A percentile compares a stretch with the other conserved stretches of the same genome.
phyloP scores from a whole-genome alignment of 148 eudicot genomes.

The Beta vulgaris region DNA sequence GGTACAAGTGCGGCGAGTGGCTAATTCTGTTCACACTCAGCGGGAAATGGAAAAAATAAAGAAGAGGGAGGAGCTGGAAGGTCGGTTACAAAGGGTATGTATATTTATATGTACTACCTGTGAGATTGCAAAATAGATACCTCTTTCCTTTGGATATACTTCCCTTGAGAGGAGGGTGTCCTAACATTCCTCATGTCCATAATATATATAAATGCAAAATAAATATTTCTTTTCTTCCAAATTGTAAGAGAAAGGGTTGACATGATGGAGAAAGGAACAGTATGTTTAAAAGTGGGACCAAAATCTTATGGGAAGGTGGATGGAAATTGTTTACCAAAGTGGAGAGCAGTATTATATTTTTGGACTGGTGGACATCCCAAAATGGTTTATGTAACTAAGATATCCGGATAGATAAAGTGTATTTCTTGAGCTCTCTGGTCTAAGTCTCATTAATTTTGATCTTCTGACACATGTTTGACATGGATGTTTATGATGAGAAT shows the following conservation, averaged over 20 bases:
- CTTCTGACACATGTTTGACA: background rate
- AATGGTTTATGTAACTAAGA: background rate
- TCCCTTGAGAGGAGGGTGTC: no score
- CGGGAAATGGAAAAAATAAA: constrained; percentile 77
- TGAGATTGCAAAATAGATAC: background rate
- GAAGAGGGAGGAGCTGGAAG: constrained; percentile 68
- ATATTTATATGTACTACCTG: background rate
- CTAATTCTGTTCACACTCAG: constrained; percentile 56
- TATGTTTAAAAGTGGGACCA: no score
- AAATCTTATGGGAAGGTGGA: no score
- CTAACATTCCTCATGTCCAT: no score
- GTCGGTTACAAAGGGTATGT: constrained; percentile 74
- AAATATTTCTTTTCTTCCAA: background rate
- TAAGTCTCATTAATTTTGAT: background rate
- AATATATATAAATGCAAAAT: no score
- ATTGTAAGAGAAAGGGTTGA: no score
- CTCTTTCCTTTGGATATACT: background rate
- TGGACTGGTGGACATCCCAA: no score
- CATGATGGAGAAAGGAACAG: no score
- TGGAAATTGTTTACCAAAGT: no score
- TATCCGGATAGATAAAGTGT: background rate
- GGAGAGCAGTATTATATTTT: no score
- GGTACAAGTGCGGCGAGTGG: constrained; percentile 63
- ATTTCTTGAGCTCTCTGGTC: background rate
- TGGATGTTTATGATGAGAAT: background rate